Conservation (phyloP, 2,329 filamentous ascomycete genomes). For the Elsinoe australis region DNA sequence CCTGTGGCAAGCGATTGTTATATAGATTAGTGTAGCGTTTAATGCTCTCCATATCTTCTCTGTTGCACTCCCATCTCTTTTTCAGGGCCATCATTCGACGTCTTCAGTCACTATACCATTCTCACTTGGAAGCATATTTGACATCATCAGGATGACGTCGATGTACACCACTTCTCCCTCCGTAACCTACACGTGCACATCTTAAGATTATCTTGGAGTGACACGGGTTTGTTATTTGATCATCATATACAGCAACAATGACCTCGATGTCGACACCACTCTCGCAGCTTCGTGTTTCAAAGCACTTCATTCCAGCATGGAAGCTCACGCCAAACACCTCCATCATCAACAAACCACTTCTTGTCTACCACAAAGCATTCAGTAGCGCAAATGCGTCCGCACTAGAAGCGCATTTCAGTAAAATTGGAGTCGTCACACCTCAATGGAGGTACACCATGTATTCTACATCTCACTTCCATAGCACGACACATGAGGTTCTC, state of each 20-base stretch:
- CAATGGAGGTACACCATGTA: slow-evolving; percentile 68
- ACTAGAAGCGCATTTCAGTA: slow-evolving; percentile 50
- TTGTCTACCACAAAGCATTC: slow-evolving; percentile 59
- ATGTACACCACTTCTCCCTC: too few relatives aligned
- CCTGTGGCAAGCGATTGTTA: background rate
- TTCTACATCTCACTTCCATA: slow-evolving; percentile 58
- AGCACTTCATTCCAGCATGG: slow-evolving; percentile 52
- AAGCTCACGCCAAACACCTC: slow-evolving; percentile 56
- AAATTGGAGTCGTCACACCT: slow-evolving; percentile 49
- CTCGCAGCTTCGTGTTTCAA: slow-evolving; percentile 48
- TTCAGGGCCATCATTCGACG: too few relatives aligned
- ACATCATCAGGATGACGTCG: background rate
- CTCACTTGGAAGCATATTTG: too few relatives aligned
- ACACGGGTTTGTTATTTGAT: too few relatives aligned
- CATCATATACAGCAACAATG: background rate
- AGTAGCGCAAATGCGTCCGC: slow-evolving; percentile 32
- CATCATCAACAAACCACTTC: slow-evolving; percentile 54
- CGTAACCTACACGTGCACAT: too few relatives aligned
- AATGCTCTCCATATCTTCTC: background rate
- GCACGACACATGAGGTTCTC: slow-evolving; percentile 59
- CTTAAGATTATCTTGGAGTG: too few relatives aligned
- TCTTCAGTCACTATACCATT: too few relatives aligned
- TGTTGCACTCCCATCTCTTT: too few relatives aligned
- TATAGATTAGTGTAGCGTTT: background rate
- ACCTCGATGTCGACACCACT: slow-evolving; percentile 35